Conservation (phyloP, 2,329 filamentous ascomycete species). For the Metarhizium brunneum region DNA sequence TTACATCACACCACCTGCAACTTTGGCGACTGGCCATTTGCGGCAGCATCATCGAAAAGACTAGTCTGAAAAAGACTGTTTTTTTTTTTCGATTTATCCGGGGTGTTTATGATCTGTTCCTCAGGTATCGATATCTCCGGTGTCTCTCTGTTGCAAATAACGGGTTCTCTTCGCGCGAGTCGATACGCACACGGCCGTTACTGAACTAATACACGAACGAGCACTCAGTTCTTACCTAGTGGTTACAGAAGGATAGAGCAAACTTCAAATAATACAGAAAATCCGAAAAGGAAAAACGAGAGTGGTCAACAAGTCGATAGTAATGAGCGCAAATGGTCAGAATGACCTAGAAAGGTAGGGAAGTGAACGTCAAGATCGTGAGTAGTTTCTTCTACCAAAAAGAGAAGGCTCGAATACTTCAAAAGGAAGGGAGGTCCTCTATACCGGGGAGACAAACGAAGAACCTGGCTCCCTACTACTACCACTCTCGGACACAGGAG, state of each 20-base stretch:
- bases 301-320: neutral
- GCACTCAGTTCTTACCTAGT: neutral
- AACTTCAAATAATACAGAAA: neutral
- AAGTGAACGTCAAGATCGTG: slow-evolving; percentile 1
- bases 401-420: neutral
- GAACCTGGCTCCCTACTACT: neutral
- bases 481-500: no score
- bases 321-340: slow-evolving; percentile 4
- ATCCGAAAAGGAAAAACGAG: neutral
- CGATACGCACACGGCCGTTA: neutral
- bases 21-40: neutral
- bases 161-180: neutral
- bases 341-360: neutral
- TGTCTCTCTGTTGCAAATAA: neutral
- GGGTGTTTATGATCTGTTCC: no score
- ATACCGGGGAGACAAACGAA: neutral
- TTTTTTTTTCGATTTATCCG: no score
- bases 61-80: no score
- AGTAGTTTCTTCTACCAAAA: neutral
- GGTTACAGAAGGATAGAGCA: neutral
- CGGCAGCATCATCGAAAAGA: no score
- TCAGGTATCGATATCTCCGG: no score
- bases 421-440: neutral
- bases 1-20: neutral
- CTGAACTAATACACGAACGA: neutral